Evolutionary conservation across 2,329 filamentous ascomycete genomes (phyloP).

Genomic region (Capronia americana): DNA sequence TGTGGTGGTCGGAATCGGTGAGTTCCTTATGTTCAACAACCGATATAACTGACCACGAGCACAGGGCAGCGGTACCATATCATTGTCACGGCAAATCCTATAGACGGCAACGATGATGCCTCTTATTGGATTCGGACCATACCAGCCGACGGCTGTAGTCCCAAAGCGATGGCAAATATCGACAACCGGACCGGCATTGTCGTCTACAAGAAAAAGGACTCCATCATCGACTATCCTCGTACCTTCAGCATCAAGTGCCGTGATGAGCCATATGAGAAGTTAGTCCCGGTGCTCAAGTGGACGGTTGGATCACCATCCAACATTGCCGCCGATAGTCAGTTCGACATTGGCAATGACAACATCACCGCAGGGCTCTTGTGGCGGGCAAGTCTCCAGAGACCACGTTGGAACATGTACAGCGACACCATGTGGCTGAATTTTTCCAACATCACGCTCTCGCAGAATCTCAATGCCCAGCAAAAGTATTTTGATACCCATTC

Average conservation of each 20-base stretch:
- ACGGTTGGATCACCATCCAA: conserved; percentile 4
- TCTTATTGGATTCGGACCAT: conserved; percentile 17
- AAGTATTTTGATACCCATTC: not conserved
- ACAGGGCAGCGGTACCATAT: conserved; percentile 20
- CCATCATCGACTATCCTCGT: not conserved
- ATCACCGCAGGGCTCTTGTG: conserved; percentile 1
- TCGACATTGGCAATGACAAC: conserved; percentile 2
- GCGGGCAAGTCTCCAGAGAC: not conserved
- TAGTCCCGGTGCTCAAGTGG: conserved; percentile 25
- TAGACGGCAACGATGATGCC: not conserved
- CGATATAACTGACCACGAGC: not conserved
- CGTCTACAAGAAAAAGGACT: not conserved
- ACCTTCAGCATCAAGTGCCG: not conserved
- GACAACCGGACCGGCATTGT: conserved; percentile 11
- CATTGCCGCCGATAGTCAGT: not conserved
- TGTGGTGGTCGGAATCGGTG: conserved; percentile 18
- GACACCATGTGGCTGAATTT: conserved; percentile 21
- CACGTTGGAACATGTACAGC: conserved; percentile 7
- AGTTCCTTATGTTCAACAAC: not conserved
- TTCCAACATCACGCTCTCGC: conserved; percentile 4
- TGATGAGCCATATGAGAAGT: conserved; percentile 3
- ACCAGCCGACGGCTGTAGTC: conserved; percentile 9
- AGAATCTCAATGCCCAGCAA: not conserved
- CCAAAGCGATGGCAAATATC: not conserved
- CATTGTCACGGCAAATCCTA: conserved; percentile 16